Base-by-base conservation (phyloP, 805 yeast species). In the Starmera amethionina region DNA sequence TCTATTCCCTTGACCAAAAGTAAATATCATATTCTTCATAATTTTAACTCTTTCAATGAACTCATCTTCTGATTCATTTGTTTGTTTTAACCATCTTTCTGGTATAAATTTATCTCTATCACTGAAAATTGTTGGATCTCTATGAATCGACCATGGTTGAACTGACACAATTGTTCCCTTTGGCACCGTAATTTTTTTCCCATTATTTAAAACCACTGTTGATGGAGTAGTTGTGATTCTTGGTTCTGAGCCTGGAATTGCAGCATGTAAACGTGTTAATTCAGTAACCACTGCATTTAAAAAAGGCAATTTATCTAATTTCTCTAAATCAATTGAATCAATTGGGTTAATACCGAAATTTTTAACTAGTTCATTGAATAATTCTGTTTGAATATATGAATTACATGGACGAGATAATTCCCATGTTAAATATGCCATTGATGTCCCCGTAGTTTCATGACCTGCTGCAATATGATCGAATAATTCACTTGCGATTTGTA, bases 211-310 rank as follows among this genome's bases (percentile, higher is more conserved):
- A 10, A 43, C 35, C 4, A 50, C 52, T 11, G 43, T 34, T 49
- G 57, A 29, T 14, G 37, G 45, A 12, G 45, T 39, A 1, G 72
- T 71, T 36, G 68, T 72, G 9, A 68, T 60, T 30, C 89, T 54
- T 3, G 87, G 87, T 54, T 81, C 87, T 35, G 78, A 70, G 3
- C 87, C 88, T 1, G 88, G 88, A 45, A 81, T 81, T 0, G 87
- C 79, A 4, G 86, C 66, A 55, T 80, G 83, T 1, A 79, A 62
- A 34, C 89, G 62, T 16, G 71, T 67, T 4, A 71, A 69, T 55
- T 84, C 94, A 39, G 68, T 67, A 3, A 82, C 52, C 19, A 83
- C 65, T 0, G 88, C 84, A 48, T 75, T 70, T 42, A 83, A 55
- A 38, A 70, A 67, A 2, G 82, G 81, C 31, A 79, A 58, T 9